Percentiles rank a stretch among this genome's conserved stretches.
Evolutionary conservation across 805 yeast genomes (phyloP).

Genomic region (Blastobotrys robertii): DNA sequence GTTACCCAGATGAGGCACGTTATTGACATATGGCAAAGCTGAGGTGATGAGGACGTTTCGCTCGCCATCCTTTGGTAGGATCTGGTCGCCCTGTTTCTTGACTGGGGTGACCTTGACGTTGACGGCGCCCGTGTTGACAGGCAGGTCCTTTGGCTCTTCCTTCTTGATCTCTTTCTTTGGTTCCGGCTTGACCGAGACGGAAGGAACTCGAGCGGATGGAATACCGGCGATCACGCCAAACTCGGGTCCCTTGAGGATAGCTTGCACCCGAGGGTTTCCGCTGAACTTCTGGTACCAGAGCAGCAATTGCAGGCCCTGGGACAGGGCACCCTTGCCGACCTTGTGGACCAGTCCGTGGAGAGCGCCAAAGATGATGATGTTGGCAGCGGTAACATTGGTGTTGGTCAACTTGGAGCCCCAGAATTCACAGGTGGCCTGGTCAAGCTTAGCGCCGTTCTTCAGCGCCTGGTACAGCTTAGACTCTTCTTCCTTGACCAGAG

Average conservation of each 20-base stretch:
- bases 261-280: conserved; percentile 20
- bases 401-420: conserved; percentile 20
- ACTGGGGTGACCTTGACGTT: conserved; percentile 8
- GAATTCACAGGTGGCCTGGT: conserved; percentile 13
- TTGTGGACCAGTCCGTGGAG: conserved; percentile 31
- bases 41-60: conserved; percentile 85
- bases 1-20: conserved; percentile 97
- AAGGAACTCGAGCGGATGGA: conserved; percentile 10
- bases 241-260: conserved; percentile 13
- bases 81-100: conserved; percentile 24
- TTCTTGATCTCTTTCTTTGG: too few relatives aligned
- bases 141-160: too few relatives aligned
- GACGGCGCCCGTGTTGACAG: conserved; percentile 6
- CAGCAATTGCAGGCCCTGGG: conserved; percentile 21
- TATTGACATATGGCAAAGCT: conserved; percentile 95
- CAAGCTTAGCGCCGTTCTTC: conserved; percentile 23
- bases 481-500: conserved; percentile 33
- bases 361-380: conserved; percentile 37
- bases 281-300: conserved; percentile 27
- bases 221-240: conserved; percentile 3
- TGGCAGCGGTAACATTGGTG: conserved; percentile 28
- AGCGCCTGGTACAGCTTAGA: conserved; percentile 26
- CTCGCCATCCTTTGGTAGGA: conserved; percentile 60
- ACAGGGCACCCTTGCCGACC: conserved; percentile 24
- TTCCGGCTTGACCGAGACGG: neutral